A percentile compares a stretch with the other conserved stretches of the same genome.
Evolutionary conservation across 2,329 filamentous ascomycete genomes (phyloP).

Genomic region (Rhytidhysteron rufulum): DNA sequence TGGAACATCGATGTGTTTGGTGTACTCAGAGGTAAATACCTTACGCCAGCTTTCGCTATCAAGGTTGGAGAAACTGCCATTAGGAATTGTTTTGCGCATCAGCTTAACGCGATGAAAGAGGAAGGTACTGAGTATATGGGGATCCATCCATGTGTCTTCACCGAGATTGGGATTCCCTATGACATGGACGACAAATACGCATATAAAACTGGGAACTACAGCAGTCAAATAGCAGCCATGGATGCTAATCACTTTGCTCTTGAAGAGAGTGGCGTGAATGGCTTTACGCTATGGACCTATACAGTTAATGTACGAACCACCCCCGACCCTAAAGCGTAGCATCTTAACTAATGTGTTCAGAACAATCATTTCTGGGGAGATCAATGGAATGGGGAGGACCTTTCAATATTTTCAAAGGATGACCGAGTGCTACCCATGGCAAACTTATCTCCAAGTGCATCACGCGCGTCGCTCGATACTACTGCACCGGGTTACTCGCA

Average conservation of each 20-base stretch:
- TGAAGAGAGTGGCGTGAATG: slow-evolving; percentile 78
- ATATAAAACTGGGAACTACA: slow-evolving; percentile 93
- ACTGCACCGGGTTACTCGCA: slow-evolving; percentile 53
- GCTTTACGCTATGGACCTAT: slow-evolving; percentile 89
- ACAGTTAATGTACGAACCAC: slow-evolving; percentile 57
- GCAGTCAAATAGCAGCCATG: slow-evolving; percentile 85
- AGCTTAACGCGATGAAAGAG: slow-evolving; percentile 75
- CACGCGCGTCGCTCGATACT: slow-evolving; percentile 48
- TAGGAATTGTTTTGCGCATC: slow-evolving; percentile 85
- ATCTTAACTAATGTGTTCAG: slow-evolving; percentile 31
- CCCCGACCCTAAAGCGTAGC: slow-evolving; percentile 13
- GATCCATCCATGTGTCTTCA: slow-evolving; percentile 82
- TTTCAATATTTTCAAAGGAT: slow-evolving; percentile 84
- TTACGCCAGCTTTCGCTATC: slow-evolving; percentile 85
- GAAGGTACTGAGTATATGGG: slow-evolving; percentile 89
- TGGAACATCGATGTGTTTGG: slow-evolving; percentile 98
- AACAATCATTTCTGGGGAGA: slow-evolving; percentile 90
- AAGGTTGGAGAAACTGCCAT: slow-evolving; percentile 92
- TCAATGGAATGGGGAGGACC: slow-evolving; percentile 94
- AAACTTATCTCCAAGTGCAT: slow-evolving; percentile 49
- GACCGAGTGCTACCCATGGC: slow-evolving; percentile 60
- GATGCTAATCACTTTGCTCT: slow-evolving; percentile 95
- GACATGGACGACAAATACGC: slow-evolving; percentile 98
- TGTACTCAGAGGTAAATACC: slow-evolving; percentile 81
- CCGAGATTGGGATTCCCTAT: slow-evolving; percentile 95